Base-by-base conservation (phyloP, 1,284 basidiomycete species). In the Erythrobasidium hasegawianum region DNA sequence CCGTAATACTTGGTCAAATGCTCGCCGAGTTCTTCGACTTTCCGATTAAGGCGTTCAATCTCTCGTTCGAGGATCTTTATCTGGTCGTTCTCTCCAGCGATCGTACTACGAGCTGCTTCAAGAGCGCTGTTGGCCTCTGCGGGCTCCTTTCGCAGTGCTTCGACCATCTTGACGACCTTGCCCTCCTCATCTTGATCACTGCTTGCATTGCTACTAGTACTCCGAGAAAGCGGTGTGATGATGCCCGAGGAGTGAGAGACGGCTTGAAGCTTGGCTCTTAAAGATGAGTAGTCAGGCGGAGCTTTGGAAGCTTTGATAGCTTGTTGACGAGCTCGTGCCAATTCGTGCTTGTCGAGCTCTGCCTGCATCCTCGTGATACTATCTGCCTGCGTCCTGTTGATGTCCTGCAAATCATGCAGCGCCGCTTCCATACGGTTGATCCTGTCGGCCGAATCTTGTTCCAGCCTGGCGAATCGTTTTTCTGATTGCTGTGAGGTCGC, bases 241-340 rank as follows among this genome's bases (percentile, higher is more conserved):
- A 47, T 5, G n/a, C 43, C 43, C n/a, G 43, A 5, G 14, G 43
- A 47, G 22, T 22, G n/a, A 7, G 54, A 50, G 20, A 65, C 56
- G 14, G 62, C 62, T 53, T 57, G 43, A 29, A 65, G 57, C 38
- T 58, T 57, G 22, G 43, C 49, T 27, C 40, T 45, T 24, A 65
- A 45, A 1, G 62, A 41, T 40, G 24, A 20, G 49, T 38, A 65
- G 45, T 65, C 62, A 11, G 61, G 61, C 9, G 62, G 62, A 9
- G 54, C 43, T 27, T 65, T 65, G 9, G 62, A 40, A 39, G 62
- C 62, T 20, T 58, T 57, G 20, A 65, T n/a, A n/a, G n/a, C n/a
- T n/a, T n/a, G n/a, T n/a, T n/a, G 39, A 33, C 61, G 53, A 22
- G 49, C 40, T 11, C 62, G 62, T 16, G 55, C 56, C 18, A 43